Base-by-base conservation (phyloP, 805 yeast genomes). In the Metahyphopichia silvanorum region DNA sequence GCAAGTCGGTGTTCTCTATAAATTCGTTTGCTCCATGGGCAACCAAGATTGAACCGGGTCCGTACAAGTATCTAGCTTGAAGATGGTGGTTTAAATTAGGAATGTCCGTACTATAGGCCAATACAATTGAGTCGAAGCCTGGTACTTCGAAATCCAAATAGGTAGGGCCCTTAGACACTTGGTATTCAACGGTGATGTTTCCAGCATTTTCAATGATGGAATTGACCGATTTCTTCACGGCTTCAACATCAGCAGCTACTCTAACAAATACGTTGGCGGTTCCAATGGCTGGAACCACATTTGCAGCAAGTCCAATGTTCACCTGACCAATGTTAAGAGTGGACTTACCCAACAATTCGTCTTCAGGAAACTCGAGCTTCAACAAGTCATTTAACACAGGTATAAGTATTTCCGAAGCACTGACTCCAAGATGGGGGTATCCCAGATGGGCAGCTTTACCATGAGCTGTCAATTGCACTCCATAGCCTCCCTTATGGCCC, bases 401-500 rank as follows among this genome's bases (percentile, higher is more conserved):
- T 31, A 82, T 57, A 26, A 81, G 51, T 35, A 71, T 72, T 32
- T 71, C 74, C 31, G 76, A 72, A 3, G 88, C 85, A 38, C 76
- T 76, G 33, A 78, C 53, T 3, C 88, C 88, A 24, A 77, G 59
- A 29, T 80, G 74, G 6, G 89, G 89, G 52, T 81, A 79, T 1
- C 86, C 86, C 2, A 82, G 74, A 48, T 82, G 88, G 4, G 77
- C 60, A 2, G 85, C 73, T 34, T 66, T 63, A 3, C 86, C 87
- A n/a, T 49, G 43, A n/a, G 70, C 75, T 12, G 51, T 38, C 16
- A 77, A 38, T 4, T 60, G 48, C 21, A 71, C 68, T 32, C 58
- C 43, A 27, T 62, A 71, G 22, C 66, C 57, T 11, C 86, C 86
- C 53, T 82, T 82, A 49, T 82, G 89, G 9, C 87, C 88, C 4